Conservation (phyloP, 768 basidiomycete genomes). For the Coprinopsis cinerea region DNA sequence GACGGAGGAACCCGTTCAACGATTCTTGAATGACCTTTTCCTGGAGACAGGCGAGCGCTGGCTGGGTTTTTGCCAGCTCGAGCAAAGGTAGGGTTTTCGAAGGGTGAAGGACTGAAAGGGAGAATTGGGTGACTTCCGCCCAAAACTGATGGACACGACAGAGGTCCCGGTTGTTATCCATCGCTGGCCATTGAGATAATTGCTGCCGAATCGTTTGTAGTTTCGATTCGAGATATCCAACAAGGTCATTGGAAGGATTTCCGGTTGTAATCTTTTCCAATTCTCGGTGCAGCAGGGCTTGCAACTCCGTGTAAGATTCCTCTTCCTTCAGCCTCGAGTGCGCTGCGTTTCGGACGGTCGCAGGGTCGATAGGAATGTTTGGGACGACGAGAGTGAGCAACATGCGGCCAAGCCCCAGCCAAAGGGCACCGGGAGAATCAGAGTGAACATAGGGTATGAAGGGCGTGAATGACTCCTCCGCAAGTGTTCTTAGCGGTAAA, state of each 20-base stretch:
- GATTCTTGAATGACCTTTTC: slow-evolving; percentile 78
- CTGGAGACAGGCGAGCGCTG: slow-evolving; percentile 36
- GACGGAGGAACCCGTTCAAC: slow-evolving; percentile 68
- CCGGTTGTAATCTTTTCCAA: slow-evolving; percentile 56
- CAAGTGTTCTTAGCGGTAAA: neutral
- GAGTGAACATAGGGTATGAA: neutral
- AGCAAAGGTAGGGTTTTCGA: slow-evolving; percentile 47
- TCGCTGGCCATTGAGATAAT: slow-evolving; percentile 19
- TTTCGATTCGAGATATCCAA: slow-evolving; percentile 36
- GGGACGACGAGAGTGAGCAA: slow-evolving; percentile 76
- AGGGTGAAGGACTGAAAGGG: slow-evolving; percentile 11
- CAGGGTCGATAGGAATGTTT: slow-evolving; percentile 82
- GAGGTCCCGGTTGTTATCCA: slow-evolving; percentile 35
- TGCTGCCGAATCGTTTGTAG: slow-evolving; percentile 25
- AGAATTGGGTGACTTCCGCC: slow-evolving; percentile 72
- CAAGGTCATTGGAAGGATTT: slow-evolving; percentile 43
- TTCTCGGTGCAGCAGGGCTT: slow-evolving; percentile 47
- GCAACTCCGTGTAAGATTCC: slow-evolving; percentile 32
- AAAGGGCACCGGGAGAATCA: slow-evolving; percentile 30
- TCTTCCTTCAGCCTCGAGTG: slow-evolving; percentile 39
- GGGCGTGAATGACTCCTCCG: neutral
- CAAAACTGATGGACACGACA: slow-evolving; percentile 59
- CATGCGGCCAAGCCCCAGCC: slow-evolving; percentile 55
- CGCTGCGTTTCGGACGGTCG: slow-evolving; percentile 50
- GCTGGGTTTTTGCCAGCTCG: slow-evolving; percentile 26